A percentile compares a stretch with the other conserved stretches of the same genome.
These are phyloP conservation scores for Teunomyces kruisii DNA, from an alignment of 805 yeast species.

Conservation along the genomic window DNA sequence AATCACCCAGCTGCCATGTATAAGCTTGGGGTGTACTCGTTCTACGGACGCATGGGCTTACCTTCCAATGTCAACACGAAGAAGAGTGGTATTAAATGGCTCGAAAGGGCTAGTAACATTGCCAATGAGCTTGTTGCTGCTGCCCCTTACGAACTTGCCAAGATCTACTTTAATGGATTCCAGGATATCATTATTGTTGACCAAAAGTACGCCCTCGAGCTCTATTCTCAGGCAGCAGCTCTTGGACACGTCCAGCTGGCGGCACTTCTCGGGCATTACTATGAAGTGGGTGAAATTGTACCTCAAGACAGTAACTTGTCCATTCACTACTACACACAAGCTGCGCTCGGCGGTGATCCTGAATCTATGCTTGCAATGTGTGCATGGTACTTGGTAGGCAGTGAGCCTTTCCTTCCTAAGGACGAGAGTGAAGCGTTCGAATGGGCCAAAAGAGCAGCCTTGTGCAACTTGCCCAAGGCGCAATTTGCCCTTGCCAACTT, in stretches of 20 bases:
- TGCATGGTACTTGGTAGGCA: slow-evolving; percentile 95
- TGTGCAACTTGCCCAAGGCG: slow-evolving; percentile 71
- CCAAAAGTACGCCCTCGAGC: slow-evolving; percentile 75
- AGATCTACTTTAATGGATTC: slow-evolving; percentile 81
- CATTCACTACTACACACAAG: slow-evolving; percentile 89
- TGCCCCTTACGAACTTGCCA: slow-evolving; percentile 93
- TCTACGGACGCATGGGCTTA: slow-evolving; percentile 82
- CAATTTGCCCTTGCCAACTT: slow-evolving; percentile 84
- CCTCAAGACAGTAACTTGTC: slow-evolving; percentile 80
- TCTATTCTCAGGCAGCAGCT: slow-evolving; percentile 85
- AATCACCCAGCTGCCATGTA: slow-evolving; percentile 98
- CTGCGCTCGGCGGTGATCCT: slow-evolving; percentile 86
- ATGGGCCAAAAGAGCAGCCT: slow-evolving; percentile 91
- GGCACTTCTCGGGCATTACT: slow-evolving; percentile 73
- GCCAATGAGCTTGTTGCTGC: slow-evolving; percentile 84
- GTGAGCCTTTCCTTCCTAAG: slow-evolving; percentile 74
- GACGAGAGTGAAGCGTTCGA: slow-evolving; percentile 87
- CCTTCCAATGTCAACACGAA: slow-evolving; percentile 65
- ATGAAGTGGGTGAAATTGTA: slow-evolving; percentile 76
- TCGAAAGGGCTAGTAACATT: slow-evolving; percentile 77
- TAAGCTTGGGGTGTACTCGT: slow-evolving; percentile 84
- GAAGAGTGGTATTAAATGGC: slow-evolving; percentile 90
- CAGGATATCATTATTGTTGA: slow-evolving; percentile 85
- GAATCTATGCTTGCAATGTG: slow-evolving; percentile 90
- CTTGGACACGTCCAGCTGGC: slow-evolving; percentile 84